Conservation (phyloP, 805 yeast genomes). For the Candida arabinofermentans region DNA sequence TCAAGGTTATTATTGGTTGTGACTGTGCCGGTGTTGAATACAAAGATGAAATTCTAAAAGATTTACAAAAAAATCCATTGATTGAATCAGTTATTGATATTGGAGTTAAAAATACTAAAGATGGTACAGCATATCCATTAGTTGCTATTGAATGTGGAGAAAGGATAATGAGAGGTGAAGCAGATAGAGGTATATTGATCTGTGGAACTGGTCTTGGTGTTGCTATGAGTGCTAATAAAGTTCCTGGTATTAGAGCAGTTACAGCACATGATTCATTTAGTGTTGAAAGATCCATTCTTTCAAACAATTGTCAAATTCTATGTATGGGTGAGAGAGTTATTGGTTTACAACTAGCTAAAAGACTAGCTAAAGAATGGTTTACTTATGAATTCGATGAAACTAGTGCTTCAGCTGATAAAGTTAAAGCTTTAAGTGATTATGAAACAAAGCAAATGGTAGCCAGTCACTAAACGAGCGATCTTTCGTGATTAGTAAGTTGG, state of each 20-base stretch:
- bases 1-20: conserved; percentile 36
- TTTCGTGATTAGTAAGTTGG: no score
- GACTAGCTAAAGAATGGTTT: conserved; percentile 43
- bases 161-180: conserved; percentile 35
- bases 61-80: conserved; percentile 27
- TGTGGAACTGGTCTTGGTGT: conserved; percentile 50
- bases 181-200: conserved; percentile 41
- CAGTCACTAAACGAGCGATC: no score
- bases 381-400: conserved; percentile 37
- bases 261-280: conserved; percentile 46
- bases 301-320: conserved; percentile 41
- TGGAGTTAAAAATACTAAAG: conserved; percentile 34
- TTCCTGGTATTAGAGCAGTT: conserved; percentile 42
- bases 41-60: conserved; percentile 35
- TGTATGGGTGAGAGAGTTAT: conserved; percentile 48
- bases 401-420: conserved; percentile 40
- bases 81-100: conserved; percentile 35
- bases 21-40: conserved; percentile 44
- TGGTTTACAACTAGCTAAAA: conserved; percentile 39
- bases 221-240: conserved; percentile 46
- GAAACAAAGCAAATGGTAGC: conserved; percentile 5
- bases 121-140: conserved; percentile 37
- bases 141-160: conserved; percentile 43
- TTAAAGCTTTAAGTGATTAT: conserved; percentile 17
- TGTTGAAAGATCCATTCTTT: conserved; percentile 41